phyloP scores from a whole-genome alignment of 768 basidiomycete species.

The Pholiota microspora region DNA sequence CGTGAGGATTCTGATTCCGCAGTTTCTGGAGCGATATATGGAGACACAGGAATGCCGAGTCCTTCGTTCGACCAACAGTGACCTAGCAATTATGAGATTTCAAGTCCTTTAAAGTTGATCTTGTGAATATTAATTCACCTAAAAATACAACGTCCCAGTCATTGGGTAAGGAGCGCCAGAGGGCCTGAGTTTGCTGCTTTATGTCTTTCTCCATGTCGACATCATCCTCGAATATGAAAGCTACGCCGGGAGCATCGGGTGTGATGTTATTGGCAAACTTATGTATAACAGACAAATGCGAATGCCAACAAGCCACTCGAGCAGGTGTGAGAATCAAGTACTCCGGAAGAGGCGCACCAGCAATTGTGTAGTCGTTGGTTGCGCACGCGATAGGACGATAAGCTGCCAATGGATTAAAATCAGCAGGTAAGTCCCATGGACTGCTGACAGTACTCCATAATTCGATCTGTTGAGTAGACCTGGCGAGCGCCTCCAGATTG shows the following conservation, averaged over 20 bases:
- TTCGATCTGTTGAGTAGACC: conserved; percentile 21
- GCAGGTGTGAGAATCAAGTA: conserved; percentile 54
- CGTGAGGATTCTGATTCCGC: conserved; percentile 6
- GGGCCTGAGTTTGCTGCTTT: conserved; percentile 28
- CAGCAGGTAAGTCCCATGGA: conserved; percentile 12
- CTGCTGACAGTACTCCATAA: conserved; percentile 24
- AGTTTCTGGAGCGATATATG: conserved; percentile 8
- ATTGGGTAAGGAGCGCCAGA: conserved; percentile 54
- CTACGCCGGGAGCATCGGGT: conserved; percentile 29
- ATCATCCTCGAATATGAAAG: conserved; percentile 74
- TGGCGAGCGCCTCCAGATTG: conserved; percentile 27
- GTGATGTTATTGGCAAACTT: conserved; percentile 31
- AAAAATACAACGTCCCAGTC: conserved; percentile 77
- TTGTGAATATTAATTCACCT: conserved; percentile 36
- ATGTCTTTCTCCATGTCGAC: conserved; percentile 75
- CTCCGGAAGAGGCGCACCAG: conserved; percentile 38
- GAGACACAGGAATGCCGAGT: conserved; percentile 34
- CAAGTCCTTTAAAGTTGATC: neutral
- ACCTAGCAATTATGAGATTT: conserved; percentile 37
- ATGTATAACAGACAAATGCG: conserved; percentile 55
- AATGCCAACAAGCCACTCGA: conserved; percentile 72
- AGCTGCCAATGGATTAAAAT: conserved; percentile 3
- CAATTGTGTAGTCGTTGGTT: conserved; percentile 34
- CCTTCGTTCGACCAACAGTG: conserved; percentile 81
- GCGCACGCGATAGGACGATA: conserved; percentile 40